Conservation (phyloP, 306 rosid genomes). For the Casuarina equisetifolia region DNA sequence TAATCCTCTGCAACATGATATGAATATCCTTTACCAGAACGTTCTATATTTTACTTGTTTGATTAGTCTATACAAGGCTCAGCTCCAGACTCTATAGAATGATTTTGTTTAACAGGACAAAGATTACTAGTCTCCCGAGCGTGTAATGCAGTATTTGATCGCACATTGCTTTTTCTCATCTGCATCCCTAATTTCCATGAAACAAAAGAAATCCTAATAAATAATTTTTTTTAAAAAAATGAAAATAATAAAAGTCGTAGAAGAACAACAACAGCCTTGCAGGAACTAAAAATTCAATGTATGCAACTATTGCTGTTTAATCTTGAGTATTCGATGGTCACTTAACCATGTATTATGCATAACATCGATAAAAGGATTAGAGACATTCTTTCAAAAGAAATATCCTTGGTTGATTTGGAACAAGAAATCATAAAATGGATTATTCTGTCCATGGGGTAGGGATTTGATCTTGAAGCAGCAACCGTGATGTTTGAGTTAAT, state of each 20-base stretch:
- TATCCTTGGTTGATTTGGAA: neutral
- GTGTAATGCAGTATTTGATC: slow-evolving; percentile 25
- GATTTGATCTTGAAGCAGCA: neutral
- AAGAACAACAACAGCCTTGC: neutral
- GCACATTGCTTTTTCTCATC: slow-evolving; percentile 34
- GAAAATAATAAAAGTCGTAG: neutral
- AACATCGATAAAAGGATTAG: neutral
- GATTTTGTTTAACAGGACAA: slow-evolving; percentile 41
- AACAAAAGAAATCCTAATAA: slow-evolving; percentile 4
- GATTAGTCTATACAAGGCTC: slow-evolving; percentile 38
- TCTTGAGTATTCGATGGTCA: neutral
- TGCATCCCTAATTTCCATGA: slow-evolving; percentile 42
- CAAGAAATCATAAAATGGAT: neutral
- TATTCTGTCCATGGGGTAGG: neutral
- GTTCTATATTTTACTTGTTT: slow-evolving; percentile 26
- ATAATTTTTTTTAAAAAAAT: neutral
- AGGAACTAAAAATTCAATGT: neutral
- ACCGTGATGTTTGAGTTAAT: neutral
- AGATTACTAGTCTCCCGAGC: slow-evolving; percentile 36
- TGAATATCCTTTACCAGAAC: slow-evolving; percentile 33
- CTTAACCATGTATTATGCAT: neutral
- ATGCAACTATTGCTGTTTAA: neutral
- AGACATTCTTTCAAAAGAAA: neutral
- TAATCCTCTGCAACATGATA: slow-evolving; percentile 48
- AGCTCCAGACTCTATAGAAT: slow-evolving; percentile 23